A percentile compares a stretch with the other conserved stretches of the same genome.
Conservation (phyloP, 2,329 filamentous ascomycete species). For the Elsinoe arachidis region DNA sequence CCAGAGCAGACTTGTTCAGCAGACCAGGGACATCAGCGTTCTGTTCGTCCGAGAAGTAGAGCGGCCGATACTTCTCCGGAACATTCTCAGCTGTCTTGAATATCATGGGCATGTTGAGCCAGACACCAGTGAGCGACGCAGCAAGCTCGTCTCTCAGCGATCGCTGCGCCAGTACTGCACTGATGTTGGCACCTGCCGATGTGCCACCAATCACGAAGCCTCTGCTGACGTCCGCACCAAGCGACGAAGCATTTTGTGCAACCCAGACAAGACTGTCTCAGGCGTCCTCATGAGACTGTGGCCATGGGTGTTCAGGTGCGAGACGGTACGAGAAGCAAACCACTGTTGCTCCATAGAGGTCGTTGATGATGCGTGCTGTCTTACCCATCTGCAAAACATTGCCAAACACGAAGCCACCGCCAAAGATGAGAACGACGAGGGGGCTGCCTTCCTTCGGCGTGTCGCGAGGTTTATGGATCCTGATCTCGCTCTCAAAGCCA, state of each 20-base stretch:
- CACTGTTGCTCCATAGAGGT: conserved; percentile 31
- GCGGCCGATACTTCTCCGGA: conserved; percentile 32
- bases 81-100: conserved; percentile 25
- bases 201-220: conserved; percentile 46
- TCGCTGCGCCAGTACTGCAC: conserved; percentile 32
- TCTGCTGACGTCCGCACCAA: conserved; percentile 34
- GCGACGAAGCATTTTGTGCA: conserved; percentile 30
- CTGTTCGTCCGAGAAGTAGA: conserved; percentile 35
- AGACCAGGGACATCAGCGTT: conserved; percentile 33
- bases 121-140: conserved; percentile 40
- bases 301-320: conserved; percentile 41
- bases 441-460: conserved; percentile 16
- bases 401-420: conserved; percentile 24
- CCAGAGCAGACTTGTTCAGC: conserved; percentile 19
- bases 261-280: conserved; percentile 42
- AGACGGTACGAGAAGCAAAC: conserved; percentile 40
- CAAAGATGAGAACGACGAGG: conserved; percentile 22
- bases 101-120: conserved; percentile 35
- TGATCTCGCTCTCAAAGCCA: conserved; percentile 26
- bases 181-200: conserved; percentile 38
- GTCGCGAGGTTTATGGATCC: conserved; percentile 24
- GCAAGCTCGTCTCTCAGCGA: conserved; percentile 34
- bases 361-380: conserved; percentile 18
- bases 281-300: conserved; percentile 35
- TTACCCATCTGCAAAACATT: conserved; percentile 21